phyloP scores from a whole-genome alignment of 129 eudicot genomes.

The Calendula officinalis region DNA sequence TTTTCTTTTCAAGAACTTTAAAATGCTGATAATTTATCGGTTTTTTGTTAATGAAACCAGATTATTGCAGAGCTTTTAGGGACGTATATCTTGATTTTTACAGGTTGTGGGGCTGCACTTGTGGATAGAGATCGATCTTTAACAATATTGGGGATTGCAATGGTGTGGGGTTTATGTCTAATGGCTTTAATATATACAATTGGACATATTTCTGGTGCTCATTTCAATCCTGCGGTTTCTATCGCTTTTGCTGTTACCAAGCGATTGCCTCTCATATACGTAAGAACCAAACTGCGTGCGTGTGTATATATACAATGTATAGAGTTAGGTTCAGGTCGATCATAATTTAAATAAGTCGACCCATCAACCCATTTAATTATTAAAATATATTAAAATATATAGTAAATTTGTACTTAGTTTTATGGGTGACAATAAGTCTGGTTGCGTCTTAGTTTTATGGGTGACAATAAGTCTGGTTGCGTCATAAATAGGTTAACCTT shows the following conservation, averaged over 20 bases:
- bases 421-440: too few species aligned
- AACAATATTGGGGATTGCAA: conserved; percentile 48
- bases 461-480: too few species aligned
- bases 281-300: conserved; percentile 15
- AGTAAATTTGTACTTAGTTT: too few species aligned
- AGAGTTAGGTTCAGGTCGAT: too few species aligned
- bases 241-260: conserved; percentile 44
- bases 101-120: conserved; percentile 59
- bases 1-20: background rate
- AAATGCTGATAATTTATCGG: background rate
- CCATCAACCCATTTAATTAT: too few species aligned
- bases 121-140: conserved; percentile 43
- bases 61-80: conserved; percentile 64
- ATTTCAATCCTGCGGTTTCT: conserved; percentile 69
- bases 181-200: conserved; percentile 50
- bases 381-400: too few species aligned
- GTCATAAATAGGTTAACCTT: too few species aligned
- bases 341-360: too few species aligned
- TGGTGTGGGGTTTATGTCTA: conserved; percentile 52
- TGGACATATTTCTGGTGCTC: conserved; percentile 66
- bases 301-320: background rate
- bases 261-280: conserved; percentile 41
- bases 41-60: conserved; percentile 25
- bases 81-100: conserved; percentile 54
- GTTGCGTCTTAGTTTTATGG: too few species aligned